Evolutionary conservation across 257 asterid genomes (phyloP), one percentile per base, ranked within the genome.

Genomic region (Penstemon eatonii): DNA sequence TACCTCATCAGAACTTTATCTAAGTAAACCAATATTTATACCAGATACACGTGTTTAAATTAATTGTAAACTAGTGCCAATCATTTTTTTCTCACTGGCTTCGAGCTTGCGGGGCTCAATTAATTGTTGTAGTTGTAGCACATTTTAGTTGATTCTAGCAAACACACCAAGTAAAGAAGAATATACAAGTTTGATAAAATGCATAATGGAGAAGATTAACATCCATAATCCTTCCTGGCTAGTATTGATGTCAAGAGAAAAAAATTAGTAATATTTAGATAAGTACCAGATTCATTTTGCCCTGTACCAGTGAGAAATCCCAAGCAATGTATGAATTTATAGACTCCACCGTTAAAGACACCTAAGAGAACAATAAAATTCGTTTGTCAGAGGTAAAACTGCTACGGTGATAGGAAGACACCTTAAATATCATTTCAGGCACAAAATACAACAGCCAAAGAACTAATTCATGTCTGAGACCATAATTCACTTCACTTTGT

Each of bases 281-380:
- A 70, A 64, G 69, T 89, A 94, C 96, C 97, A 79, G 51, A 85
- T 69, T 92, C 83, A 89, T 68, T 77, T 88, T 91, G 71, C 99
- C 96, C 82, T 89, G 97, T 64, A 84, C 87, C 86, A 94, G 76
- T n/a, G 96, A 78, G 76, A 94, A 94, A 80, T 94, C 99, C 96
- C 99, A 94, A 66, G 96, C 99, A 78, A 94, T 84, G 78, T 89
- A 94, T 40, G 99, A 89, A 76, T 94, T 91, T 70, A 84, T 40
- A 18, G 97, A 86, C 66, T 91, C 97, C 73, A 84, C 96, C 10
- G 80, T 73, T 69, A 94, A 61, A 56, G 87, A 68, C 71, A 94
- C 96, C 99, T 89, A 70, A 36, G 72, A 75, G 65, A 78, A 56
- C 67, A 77, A 56, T 55, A 64, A 73, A 57, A 15, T 36, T n/a